Conservation (phyloP, 768 basidiomycete genomes). For the Boletales sp. region DNA sequence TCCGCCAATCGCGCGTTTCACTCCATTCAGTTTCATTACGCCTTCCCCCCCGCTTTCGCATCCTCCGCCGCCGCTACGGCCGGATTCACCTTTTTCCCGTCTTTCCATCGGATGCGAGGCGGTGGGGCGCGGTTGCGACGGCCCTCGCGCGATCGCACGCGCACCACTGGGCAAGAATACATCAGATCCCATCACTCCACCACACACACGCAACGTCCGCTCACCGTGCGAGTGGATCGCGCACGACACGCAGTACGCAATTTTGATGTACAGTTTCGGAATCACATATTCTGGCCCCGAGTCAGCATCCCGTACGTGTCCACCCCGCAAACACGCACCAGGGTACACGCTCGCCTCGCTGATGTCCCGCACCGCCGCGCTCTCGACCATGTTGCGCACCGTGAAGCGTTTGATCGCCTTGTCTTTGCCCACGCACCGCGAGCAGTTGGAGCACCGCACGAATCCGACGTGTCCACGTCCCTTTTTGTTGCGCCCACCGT, state of each 20-base stretch:
- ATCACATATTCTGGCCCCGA: slow-evolving; percentile 76
- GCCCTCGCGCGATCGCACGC: slow-evolving; percentile 93
- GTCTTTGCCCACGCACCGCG: slow-evolving; percentile 96
- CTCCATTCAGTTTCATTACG: slow-evolving; percentile 36
- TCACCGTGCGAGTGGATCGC: slow-evolving; percentile 98
- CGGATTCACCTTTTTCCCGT: slow-evolving; percentile 93
- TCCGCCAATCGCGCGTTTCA: background rate
- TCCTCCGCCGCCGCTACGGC: slow-evolving; percentile 93
- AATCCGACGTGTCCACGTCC: slow-evolving; percentile 94
- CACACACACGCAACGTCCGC: background rate
- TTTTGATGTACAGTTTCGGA: slow-evolving; percentile 98
- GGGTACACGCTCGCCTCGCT: slow-evolving; percentile 92
- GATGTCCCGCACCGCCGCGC: slow-evolving; percentile 95
- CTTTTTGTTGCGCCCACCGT: slow-evolving; percentile 98
- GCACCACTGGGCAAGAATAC: slow-evolving; percentile 66
- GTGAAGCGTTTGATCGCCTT: slow-evolving; percentile 99
- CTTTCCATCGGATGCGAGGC: slow-evolving; percentile 93
- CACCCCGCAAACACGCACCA: slow-evolving; percentile 47
- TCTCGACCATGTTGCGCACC: slow-evolving; percentile 99
- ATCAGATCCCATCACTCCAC: background rate
- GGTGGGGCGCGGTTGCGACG: slow-evolving; percentile 98
- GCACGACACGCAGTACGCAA: slow-evolving; percentile 97
- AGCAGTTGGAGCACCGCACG: slow-evolving; percentile 99
- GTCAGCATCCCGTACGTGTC: no score
- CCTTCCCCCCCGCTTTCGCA: slow-evolving; percentile 62